phyloP scores from a whole-genome alignment of 2,329 filamentous ascomycete species.

The Aspergillus aculeatus region DNA sequence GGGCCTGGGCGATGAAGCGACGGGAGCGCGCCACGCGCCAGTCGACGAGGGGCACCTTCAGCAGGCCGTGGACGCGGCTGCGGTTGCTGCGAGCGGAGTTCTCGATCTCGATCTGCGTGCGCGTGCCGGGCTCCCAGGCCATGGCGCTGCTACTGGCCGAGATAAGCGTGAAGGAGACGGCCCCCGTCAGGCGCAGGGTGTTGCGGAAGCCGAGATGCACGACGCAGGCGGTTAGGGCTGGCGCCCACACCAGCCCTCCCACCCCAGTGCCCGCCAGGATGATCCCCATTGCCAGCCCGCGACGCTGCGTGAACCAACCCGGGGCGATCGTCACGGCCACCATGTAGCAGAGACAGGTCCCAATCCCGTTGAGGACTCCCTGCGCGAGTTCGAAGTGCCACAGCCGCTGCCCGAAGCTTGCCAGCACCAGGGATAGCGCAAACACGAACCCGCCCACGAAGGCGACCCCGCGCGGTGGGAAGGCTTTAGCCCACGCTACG shows the following conservation, averaged over 20 bases:
- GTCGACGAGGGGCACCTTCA: constrained; percentile 34
- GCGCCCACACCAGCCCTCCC: constrained; percentile 40
- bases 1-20: constrained; percentile 38
- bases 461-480: constrained; percentile 30
- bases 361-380: constrained; percentile 39
- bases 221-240: constrained; percentile 31
- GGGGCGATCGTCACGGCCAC: constrained; percentile 40
- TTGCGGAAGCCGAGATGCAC: constrained; percentile 38
- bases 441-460: constrained; percentile 25
- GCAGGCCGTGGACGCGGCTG: constrained; percentile 14
- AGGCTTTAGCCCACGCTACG: constrained; percentile 36
- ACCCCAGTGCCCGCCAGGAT: constrained; percentile 40
- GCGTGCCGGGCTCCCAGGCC: constrained; percentile 25
- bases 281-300: constrained; percentile 42
- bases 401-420: constrained; percentile 33
- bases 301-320: constrained; percentile 36
- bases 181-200: constrained; percentile 35
- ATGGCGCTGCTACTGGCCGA: constrained; percentile 23
- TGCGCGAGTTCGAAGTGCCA: constrained; percentile 36
- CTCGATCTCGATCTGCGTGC: neutral
- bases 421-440: constrained; percentile 24
- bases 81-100: constrained; percentile 21
- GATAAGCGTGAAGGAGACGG: constrained; percentile 32
- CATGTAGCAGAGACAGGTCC: constrained; percentile 39
- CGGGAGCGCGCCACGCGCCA: constrained; percentile 34